Base-by-base conservation (phyloP, 2,329 filamentous ascomycete genomes). In the Allantophomopsis cytisporea region DNA sequence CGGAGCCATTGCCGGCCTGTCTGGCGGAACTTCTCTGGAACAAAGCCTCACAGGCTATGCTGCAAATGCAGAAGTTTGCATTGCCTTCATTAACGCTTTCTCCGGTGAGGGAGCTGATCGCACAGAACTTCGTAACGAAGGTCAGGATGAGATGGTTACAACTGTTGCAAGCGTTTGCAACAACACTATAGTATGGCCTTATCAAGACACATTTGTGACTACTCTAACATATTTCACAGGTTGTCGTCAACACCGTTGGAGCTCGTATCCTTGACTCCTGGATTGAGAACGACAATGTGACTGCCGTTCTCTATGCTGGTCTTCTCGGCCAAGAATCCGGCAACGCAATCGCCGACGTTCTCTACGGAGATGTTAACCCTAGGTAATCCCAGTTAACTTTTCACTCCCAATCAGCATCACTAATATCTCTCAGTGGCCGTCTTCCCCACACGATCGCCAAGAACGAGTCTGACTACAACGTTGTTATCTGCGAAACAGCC, bases 371-470 rank as follows among this genome's bases (percentile, higher is more conserved):
- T 17, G 66, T 77, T 12, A 87, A 83, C 49, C 76, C 77, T 78
- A 13, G 86, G 87, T 35, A 83, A 87, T 52, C 70, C 82, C 1
- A 73, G 94, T 39, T 71, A 73, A 11, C 84, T 91, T 47, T 72
- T 94, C 13, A n/a, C n/a, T 73, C 73, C 37, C 62, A 63, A 36
- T 8, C 12, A 18, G 14, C 32, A 18, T 14, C 5, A 14, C 32
- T 34, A 10, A 28, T 10, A 12, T 8, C 8, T 8, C 32, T 10
- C 32, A 84, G 76, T 38, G 86, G 88, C n/a, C 80, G 81, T 40
- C 63, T 95, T 1, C 88, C 88, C 0, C 94, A 93, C 59, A 94
- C 73, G 94, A 12, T 94, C 87, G 58, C 86, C 87, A 31, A 72
- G 71, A 40, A 72, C 80, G 41, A 88, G 85, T 61, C 85, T 84